These are phyloP conservation scores for Metroxylon sagu DNA, from an alignment of 176 grass and related monocot genomes.

Conservation along the genomic window DNA sequence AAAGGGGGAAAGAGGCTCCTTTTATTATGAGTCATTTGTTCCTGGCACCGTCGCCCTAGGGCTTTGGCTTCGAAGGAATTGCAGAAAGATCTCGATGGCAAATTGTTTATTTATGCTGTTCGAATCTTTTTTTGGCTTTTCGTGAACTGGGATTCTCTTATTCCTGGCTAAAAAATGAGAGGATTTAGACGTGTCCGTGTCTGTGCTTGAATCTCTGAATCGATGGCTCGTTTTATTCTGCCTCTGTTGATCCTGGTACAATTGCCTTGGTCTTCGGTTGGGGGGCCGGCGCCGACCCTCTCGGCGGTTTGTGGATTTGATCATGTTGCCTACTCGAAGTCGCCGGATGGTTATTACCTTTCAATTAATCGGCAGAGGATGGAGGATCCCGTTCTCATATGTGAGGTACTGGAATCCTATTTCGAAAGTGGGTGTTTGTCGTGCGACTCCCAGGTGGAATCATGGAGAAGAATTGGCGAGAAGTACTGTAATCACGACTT, in stretches of 20 bases:
- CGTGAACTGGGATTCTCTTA: not conserved
- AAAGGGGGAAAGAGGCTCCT: too few relatives aligned
- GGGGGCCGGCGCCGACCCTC: constrained; percentile 17
- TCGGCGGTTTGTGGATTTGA: constrained; percentile 48
- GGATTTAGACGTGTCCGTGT: not conserved
- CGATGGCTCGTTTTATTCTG: constrained; percentile 13
- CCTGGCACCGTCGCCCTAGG: too few relatives aligned
- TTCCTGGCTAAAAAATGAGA: not conserved
- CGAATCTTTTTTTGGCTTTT: not conserved
- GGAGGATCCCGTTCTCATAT: constrained; percentile 43
- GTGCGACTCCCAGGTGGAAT: constrained; percentile 28
- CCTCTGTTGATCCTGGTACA: constrained; percentile 32
- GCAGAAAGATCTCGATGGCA: too few relatives aligned
- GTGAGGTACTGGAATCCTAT: constrained; percentile 56
- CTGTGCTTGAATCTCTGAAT: not conserved
- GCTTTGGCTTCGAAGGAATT: too few relatives aligned
- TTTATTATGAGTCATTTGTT: too few relatives aligned
- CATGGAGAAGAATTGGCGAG: constrained; percentile 32
- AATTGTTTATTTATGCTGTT: too few relatives aligned
- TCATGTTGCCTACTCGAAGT: constrained; percentile 35
- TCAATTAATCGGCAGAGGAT: constrained; percentile 47
- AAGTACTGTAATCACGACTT: constrained; percentile 37
- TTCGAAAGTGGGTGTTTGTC: constrained; percentile 47
- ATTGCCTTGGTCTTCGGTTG: constrained; percentile 28
- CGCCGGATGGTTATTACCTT: constrained; percentile 27